Evolutionary conservation across 257 asterid genomes (phyloP).

Genomic region (Lithospermum erythrorhizon): DNA sequence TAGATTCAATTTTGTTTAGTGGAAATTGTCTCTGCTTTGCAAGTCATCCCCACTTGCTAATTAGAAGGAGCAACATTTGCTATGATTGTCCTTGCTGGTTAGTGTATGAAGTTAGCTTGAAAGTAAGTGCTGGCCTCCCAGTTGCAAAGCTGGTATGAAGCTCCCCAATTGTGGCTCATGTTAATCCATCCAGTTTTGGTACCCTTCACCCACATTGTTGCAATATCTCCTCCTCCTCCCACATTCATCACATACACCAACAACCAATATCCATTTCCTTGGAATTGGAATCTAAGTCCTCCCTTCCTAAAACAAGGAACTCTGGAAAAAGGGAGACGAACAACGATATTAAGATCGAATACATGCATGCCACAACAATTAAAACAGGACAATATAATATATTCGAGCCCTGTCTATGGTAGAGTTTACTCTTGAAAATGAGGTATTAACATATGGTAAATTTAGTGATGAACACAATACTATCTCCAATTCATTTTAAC

Average conservation of each 20-base stretch:
- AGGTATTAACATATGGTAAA: too few relatives aligned
- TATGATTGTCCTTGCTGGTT: constrained; percentile 31
- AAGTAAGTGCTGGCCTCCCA: constrained; percentile 61
- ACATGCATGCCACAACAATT: neutral
- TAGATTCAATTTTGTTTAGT: constrained; percentile 15
- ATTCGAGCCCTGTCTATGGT: too few relatives aligned
- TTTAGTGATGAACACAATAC: too few relatives aligned
- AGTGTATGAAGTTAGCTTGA: constrained; percentile 56
- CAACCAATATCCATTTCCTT: constrained; percentile 81
- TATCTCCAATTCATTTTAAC: too few relatives aligned
- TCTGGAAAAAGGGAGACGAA: constrained; percentile 14
- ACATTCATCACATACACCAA: constrained; percentile 75
- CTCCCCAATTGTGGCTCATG: constrained; percentile 97
- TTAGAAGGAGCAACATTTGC: constrained; percentile 55
- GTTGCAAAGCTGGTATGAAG: constrained; percentile 60
- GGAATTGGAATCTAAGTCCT: constrained; percentile 44
- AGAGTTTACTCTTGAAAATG: too few relatives aligned
- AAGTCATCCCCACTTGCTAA: constrained; percentile 52
- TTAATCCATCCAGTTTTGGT: constrained; percentile 58
- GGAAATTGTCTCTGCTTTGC: constrained; percentile 39
- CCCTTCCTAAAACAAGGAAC: constrained; percentile 42
- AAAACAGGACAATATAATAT: constrained; percentile 1
- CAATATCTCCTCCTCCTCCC: constrained; percentile 59
- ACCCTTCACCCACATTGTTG: constrained; percentile 67
- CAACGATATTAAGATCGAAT: neutral